These are phyloP conservation scores for Pichia sp. DNA, from an alignment of 1,139 yeast species.

Conservation along the genomic window DNA sequence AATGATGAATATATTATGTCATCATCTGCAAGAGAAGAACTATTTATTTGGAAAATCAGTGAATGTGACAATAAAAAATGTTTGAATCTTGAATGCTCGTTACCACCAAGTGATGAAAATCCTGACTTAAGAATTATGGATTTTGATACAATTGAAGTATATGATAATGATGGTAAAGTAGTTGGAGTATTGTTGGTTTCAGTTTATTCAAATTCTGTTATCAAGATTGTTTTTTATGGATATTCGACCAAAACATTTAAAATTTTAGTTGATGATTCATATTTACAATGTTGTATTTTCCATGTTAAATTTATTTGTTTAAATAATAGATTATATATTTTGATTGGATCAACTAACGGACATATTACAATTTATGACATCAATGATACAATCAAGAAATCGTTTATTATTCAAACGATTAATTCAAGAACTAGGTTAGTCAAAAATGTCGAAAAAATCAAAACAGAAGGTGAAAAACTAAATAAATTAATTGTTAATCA, in stretches of 20 bases:
- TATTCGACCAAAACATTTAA: constrained; percentile 34
- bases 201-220: constrained; percentile 79
- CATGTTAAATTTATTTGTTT: constrained; percentile 45
- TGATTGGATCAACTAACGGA: constrained; percentile 82
- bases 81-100: constrained; percentile 39
- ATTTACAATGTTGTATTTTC: constrained; percentile 71
- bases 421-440: background rate
- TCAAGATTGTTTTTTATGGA: constrained; percentile 59
- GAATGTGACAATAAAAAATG: constrained; percentile 37
- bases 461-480: background rate
- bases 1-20: constrained; percentile 47
- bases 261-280: constrained; percentile 42
- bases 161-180: constrained; percentile 21
- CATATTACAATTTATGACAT: constrained; percentile 57
- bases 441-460: background rate
- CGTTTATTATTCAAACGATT: constrained; percentile 8
- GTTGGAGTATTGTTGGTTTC: constrained; percentile 51
- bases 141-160: constrained; percentile 42
- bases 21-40: constrained; percentile 88
- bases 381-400: constrained; percentile 24
- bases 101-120: constrained; percentile 43
- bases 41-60: constrained; percentile 81
- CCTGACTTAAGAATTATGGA: constrained; percentile 92
- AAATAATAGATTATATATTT: constrained; percentile 31
- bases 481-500: constrained; percentile 33